Base-by-base conservation (phyloP, 345 rosid genomes). In the Rhodamnia rubescens region DNA sequence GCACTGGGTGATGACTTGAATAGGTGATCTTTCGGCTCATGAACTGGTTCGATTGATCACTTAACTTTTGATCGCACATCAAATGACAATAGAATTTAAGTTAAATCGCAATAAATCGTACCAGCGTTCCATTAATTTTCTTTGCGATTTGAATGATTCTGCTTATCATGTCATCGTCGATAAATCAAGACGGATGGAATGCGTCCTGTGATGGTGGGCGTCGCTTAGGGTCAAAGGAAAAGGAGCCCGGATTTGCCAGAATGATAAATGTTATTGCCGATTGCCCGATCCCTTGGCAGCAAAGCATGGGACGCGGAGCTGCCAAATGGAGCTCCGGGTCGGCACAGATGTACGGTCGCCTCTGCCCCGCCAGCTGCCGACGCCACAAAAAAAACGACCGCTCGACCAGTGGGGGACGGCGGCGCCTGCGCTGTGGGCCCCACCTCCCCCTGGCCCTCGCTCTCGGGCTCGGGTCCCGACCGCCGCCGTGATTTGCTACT, bases 61-160 rank as follows among this genome's bases (percentile, higher is more conserved):
- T 10, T 4, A 4, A 32, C 12, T 16, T 4, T 1, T 1, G 16
- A 59, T 16, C 0, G 0, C 1, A 14, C 0, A 11, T 4, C 1
- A 2, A 16, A 16, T 0, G 3, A 16, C 20, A 18, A 1, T 1
- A 9, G 1, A 8, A 18, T 2, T 69, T 0, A 1, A 69, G 0
- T 36, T 5, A 4, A 2, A 69, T 36, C 0, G 12, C 6, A 1
- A 18, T 18, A 0, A 64, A 42, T 42, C 3, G 44, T 42, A 42
- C 44, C 44, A 4, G 6, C 1, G 44, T 42, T 4, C 44, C 3
- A 42, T 42, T 0, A 6, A 2, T 42, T 42, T 42, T 42, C 5
- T 42, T 42, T 42, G 5, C 44, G 44, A 42, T 2, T 49, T 11
- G 13, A 49, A 10, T 49, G 51, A 49, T 49, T 49, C 13, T 11